Percentiles rank a stretch among this genome's conserved stretches.
These are phyloP conservation scores for Cyclotella sp. DNA, from an alignment of 108 stramenopile species.

Conservation along the genomic window DNA sequence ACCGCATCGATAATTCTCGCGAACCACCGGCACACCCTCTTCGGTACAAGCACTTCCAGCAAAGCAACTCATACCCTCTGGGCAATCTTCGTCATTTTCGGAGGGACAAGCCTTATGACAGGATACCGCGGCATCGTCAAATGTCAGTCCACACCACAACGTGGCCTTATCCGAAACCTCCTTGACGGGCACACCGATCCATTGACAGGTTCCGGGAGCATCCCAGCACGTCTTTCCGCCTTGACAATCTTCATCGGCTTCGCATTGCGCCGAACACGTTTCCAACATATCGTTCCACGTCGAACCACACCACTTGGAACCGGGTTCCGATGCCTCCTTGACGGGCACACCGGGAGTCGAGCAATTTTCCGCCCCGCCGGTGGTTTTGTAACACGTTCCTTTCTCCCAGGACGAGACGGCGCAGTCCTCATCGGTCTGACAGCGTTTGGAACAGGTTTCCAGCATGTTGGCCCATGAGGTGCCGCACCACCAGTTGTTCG, in stretches of 20 bases:
- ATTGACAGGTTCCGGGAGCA: slow-evolving; percentile 48
- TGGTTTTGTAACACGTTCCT: slow-evolving; percentile 39
- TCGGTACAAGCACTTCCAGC: slow-evolving; percentile 36
- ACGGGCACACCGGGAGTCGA: slow-evolving; percentile 29
- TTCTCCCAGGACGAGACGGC: slow-evolving; percentile 26
- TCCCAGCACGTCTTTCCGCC: slow-evolving; percentile 38
- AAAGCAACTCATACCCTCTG: slow-evolving; percentile 49
- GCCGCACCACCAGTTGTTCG: slow-evolving; percentile 53
- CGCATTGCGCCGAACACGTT: slow-evolving; percentile 36
- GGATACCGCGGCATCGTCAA: slow-evolving; percentile 30
- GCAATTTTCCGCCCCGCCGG: slow-evolving; percentile 50
- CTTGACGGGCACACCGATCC: slow-evolving; percentile 43
- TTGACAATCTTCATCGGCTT: slow-evolving; percentile 41
- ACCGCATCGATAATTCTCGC: slow-evolving; percentile 43
- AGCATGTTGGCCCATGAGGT: slow-evolving; percentile 41
- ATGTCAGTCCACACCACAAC: slow-evolving; percentile 41
- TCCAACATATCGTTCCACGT: slow-evolving; percentile 54
- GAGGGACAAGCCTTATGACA: slow-evolving; percentile 43
- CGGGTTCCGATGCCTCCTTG: slow-evolving; percentile 6
- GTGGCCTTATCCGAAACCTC: slow-evolving; percentile 18
- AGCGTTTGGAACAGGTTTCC: slow-evolving; percentile 42
- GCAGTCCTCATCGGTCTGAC: slow-evolving; percentile 42
- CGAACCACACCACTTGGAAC: slow-evolving; percentile 41
- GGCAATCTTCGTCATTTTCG: slow-evolving; percentile 44
- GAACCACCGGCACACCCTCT: slow-evolving; percentile 41